Evolutionary conservation across 345 rosid genomes (phyloP), one percentile per base, ranked within the genome.

Genomic region (Cardamine chenopodiifolia): DNA sequence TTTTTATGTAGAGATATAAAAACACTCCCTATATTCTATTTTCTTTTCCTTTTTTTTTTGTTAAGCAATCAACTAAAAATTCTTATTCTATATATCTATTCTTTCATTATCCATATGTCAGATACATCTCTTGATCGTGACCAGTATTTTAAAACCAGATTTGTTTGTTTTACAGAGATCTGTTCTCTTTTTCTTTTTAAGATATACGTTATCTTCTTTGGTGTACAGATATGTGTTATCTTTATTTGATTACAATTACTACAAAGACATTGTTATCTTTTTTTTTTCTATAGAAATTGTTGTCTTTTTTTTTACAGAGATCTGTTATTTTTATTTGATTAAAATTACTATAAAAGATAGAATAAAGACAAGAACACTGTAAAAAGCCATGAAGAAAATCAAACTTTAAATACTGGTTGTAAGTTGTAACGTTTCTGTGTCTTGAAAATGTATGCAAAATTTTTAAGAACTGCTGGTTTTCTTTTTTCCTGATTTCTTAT

Each of bases 151-250:
- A 3, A 20, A 13, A 34, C 69, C 8, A 52, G 3, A 62, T 39
- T 35, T 40, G 13, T 72, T 72, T 71, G 26, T 22, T 71, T 19
- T 29, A 70, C 18, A n/a, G 13, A 35, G 15, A 48, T 48, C 6
- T 23, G 10, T 47, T 11, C 0, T 22, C 49, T 13, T 31, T 4
- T 17, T 70, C 29, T 28, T n/a, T n/a, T n/a, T n/a, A n/a, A 22
- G 12, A 34, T 10, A 48, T 48, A 9, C 17, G 6, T 47, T 10
- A 1, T 22, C 48, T 12, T 29, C 8, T n/a, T 70, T 26, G 28
- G 6, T 71, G 26, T n/a, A n/a, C n/a, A n/a, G n/a, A n/a, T n/a
- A n/a, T n/a, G n/a, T n/a, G n/a, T n/a, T n/a, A n/a, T n/a, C n/a
- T n/a, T n/a, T n/a, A n/a, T n/a, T n/a, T n/a, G n/a, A n/a, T n/a